Evolutionary conservation across 805 yeast species (phyloP).

Genomic region (Barnettozyma pratensis): DNA sequence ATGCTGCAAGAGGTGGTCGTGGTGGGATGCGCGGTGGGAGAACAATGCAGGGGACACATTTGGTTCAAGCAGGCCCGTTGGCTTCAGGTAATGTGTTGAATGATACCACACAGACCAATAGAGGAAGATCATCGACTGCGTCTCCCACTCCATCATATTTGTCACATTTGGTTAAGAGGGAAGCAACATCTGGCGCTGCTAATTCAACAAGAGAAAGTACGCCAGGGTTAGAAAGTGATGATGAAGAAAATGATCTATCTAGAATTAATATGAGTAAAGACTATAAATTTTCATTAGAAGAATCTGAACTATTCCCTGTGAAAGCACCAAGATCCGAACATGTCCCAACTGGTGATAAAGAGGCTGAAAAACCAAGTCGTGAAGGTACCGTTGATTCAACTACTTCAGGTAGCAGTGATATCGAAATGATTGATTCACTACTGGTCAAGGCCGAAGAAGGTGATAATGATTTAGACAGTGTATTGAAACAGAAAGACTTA

Average conservation of each 20-base stretch:
- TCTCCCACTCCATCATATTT: slow-evolving; percentile 40
- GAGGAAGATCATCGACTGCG: slow-evolving; percentile 22
- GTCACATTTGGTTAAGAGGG: slow-evolving; percentile 29
- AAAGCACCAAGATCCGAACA: slow-evolving; percentile 55
- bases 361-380: neutral
- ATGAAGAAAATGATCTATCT: slow-evolving; percentile 36
- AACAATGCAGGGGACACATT: slow-evolving; percentile 42
- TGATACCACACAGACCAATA: slow-evolving; percentile 13
- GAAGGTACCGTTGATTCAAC: neutral
- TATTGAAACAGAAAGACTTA: slow-evolving; percentile 21
- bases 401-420: neutral
- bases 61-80: slow-evolving; percentile 69
- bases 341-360: slow-evolving; percentile 42
- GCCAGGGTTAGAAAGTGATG: slow-evolving; percentile 28
- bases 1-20: slow-evolving; percentile 13
- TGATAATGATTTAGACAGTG: slow-evolving; percentile 13
- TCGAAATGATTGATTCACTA: neutral
- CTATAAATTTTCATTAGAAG: slow-evolving; percentile 41
- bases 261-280: slow-evolving; percentile 63
- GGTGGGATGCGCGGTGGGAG: slow-evolving; percentile 25
- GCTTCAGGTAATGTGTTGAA: slow-evolving; percentile 48
- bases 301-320: slow-evolving; percentile 60
- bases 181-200: slow-evolving; percentile 2
- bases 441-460: slow-evolving; percentile 20
- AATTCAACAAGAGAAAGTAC: slow-evolving; percentile 13